Evolutionary conservation across 2,329 filamentous ascomycete species (phyloP), one percentile per base, ranked within the genome.

Genomic region (Colletotrichum navitas): DNA sequence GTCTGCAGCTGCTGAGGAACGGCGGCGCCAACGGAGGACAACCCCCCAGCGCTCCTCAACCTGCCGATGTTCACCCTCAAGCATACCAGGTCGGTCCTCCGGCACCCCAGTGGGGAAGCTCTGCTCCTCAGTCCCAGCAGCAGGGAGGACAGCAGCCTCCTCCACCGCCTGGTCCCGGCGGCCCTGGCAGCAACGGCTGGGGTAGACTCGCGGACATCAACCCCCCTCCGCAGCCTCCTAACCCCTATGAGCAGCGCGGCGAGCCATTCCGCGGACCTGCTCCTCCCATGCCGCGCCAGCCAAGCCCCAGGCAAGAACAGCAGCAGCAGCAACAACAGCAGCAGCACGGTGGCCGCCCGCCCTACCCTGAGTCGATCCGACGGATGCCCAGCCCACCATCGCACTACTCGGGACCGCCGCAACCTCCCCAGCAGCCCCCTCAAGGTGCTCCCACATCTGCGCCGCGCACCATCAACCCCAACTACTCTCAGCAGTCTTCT

Each of bases 41-140:
- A 73, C 93, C 92, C 77, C 91, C 88, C 76, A 91, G 87, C 75
- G 93, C 92, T 63, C 95, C 95, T n/a, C 90, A 96, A 77, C 95
- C 96, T 10, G 95, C 97, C 78, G 96, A 99, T 81, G 94, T 98
- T 29, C 95, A 98, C 80, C 95, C 95, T 61, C 94, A 97, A 78
- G 93, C 95, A 8, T 98, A 98, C 78, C 94, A 97, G 81, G 90
- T 93, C 75, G 94, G 93, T 14, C 94, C 94, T 70, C 93, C 94
- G 63, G 92, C 92, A 63, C 95, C 94, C 74, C 93, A 97, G 80
- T 98, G 95, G 95, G 93, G 93, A 74, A 92, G 91, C 70, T 93
- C 94, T 60, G 89, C 91, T 54, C 89, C 90, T 61, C 86, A 87
- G 72, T 82, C 82, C 54, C 82, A 83, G 73, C 80, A 82, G 56